Base-by-base conservation (phyloP, 257 asterid species). In the Cynanchum wilfordii region DNA sequence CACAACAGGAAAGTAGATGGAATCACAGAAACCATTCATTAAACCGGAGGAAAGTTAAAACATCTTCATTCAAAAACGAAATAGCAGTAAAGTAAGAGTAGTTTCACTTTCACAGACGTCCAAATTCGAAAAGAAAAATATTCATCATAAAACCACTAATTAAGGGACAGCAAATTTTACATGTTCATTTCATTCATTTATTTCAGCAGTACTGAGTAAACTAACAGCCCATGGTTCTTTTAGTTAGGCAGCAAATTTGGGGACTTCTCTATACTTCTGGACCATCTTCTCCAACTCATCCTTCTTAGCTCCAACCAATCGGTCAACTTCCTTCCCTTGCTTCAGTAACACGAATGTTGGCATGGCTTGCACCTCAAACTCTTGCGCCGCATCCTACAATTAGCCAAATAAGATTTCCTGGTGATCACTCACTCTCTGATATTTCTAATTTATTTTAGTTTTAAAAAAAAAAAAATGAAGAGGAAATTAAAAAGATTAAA, bases 271-370 rank as follows among this genome's bases (percentile, higher is more conserved):
- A 87, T 85, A 88, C 73, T 84, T 82, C 74, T 54, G 73, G 75
- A 93, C 88, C 79, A 87, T 90, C 64, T 78, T 69, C 85, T 89
- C 90, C 25, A 93, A 89, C 81, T 93, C 98, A 76, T 87, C 96
- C 71, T 85, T 89, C 77, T 80, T 79, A 15, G 89, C 89, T 74
- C 98, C 97, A 24, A 89, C 72, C 47, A 90, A 89, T 77, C 89
- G 84, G 40, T 82, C 96, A 55, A 90, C 87, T 74, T 82, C 93
- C 76, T 87, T 90, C 33, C 97, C 98, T 82, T 87, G 95, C 87
- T 90, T 93, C 22, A 93, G 70, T 83, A 93, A 72, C 83, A 93
- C 58, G 75, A 93, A 93, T 42, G 98, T 88, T 1, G 97, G 98
- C 97, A 89, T 93, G 1, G 95, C 96, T 83, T 85, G 82, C 82